Percentiles rank a stretch among this genome's conserved stretches.
phyloP scores from a whole-genome alignment of 306 rosid genomes.

The Gastrolobium villosum region DNA sequence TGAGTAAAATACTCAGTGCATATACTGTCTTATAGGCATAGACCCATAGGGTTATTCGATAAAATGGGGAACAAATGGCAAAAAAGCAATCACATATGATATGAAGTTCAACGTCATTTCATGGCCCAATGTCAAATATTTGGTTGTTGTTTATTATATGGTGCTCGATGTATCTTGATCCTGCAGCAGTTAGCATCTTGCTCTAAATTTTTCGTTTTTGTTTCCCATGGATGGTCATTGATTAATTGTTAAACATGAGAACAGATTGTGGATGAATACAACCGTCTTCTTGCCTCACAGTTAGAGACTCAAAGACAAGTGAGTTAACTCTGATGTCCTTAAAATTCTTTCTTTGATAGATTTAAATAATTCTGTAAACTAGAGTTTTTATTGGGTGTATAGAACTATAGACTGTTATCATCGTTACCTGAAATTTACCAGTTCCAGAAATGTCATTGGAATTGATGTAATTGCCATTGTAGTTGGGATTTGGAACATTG shows the following conservation, averaged over 20 bases:
- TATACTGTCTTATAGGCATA: slow-evolving; percentile 14
- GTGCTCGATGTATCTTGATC: slow-evolving; percentile 24
- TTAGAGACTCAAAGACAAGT: slow-evolving; percentile 95
- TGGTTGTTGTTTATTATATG: slow-evolving; percentile 22
- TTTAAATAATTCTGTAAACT: slow-evolving; percentile 36
- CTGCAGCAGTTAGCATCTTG: slow-evolving; percentile 33
- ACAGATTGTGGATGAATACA: slow-evolving; percentile 95
- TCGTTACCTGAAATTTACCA: slow-evolving; percentile 18
- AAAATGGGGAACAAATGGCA: slow-evolving; percentile 20
- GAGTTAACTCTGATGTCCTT: slow-evolving; percentile 46
- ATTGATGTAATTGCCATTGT: slow-evolving; percentile 32
- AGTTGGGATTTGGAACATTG: slow-evolving; percentile 11
- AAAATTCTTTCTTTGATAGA: slow-evolving; percentile 21
- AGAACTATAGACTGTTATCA: slow-evolving; percentile 30
- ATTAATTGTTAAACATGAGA: slow-evolving; percentile 50
- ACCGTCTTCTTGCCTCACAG: slow-evolving; percentile 88
- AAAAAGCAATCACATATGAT: neutral
- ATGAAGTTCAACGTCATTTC: slow-evolving; percentile 17
- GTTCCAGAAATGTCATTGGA: slow-evolving; percentile 32
- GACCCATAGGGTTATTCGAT: slow-evolving; percentile 22
- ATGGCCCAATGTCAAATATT: neutral
- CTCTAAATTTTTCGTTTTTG: slow-evolving; percentile 1
- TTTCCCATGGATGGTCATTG: slow-evolving; percentile 39
- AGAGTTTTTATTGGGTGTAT: slow-evolving; percentile 15
- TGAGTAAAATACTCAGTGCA: slow-evolving; percentile 1